These are phyloP conservation scores for Stipa capillata DNA, from an alignment of 176 grass and related monocot species.

Conservation along the genomic window DNA sequence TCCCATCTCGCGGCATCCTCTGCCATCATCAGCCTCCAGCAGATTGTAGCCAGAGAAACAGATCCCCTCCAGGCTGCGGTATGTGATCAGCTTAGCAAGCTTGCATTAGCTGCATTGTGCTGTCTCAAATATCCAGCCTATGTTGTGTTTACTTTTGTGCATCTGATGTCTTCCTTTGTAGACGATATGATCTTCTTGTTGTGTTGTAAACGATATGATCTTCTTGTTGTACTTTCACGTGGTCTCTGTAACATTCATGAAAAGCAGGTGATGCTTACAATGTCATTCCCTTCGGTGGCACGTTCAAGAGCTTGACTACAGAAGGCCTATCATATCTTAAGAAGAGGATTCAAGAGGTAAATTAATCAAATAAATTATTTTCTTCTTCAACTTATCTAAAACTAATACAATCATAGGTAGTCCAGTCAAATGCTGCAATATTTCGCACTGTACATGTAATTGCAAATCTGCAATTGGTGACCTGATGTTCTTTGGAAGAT, in stretches of 20 bases:
- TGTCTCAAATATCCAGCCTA: neutral
- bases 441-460: too few species aligned
- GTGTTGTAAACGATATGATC: too few species aligned
- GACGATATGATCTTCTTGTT: neutral
- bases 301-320: slow-evolving; percentile 49
- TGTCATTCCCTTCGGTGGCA: slow-evolving; percentile 77
- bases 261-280: slow-evolving; percentile 55
- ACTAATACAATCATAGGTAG: neutral
- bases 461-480: neutral
- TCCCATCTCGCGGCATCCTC: slow-evolving; percentile 45
- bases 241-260: slow-evolving; percentile 49
- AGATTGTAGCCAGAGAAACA: slow-evolving; percentile 44
- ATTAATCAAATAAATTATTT: neutral
- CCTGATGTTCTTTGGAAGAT: slow-evolving; percentile 14
- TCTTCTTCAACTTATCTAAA: neutral
- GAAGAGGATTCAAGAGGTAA: slow-evolving; percentile 61
- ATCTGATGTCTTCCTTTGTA: neutral
- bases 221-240: slow-evolving; percentile 48
- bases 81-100: neutral
- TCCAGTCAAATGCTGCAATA: neutral
- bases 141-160: neutral
- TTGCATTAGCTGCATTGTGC: neutral
- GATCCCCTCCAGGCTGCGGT: slow-evolving; percentile 59
- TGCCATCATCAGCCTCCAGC: slow-evolving; percentile 48
- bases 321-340: slow-evolving; percentile 48